Base-by-base conservation (phyloP, 163 green algal genomes). In the Scenedesmus sp. region DNA sequence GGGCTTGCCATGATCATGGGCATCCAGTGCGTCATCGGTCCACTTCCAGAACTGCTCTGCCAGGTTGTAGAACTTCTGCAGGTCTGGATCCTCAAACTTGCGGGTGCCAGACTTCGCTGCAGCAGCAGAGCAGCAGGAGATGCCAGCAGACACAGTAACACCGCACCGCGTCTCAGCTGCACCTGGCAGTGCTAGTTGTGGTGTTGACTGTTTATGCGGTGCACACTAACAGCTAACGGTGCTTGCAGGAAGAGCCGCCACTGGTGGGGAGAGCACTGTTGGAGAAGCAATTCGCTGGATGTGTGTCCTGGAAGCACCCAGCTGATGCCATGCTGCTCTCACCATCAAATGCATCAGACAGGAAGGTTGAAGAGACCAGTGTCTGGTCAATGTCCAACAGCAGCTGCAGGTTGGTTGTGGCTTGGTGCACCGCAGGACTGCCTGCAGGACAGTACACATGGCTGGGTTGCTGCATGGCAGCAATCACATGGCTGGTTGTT, bases 301-400 rank as follows among this genome's bases (percentile, higher is more conserved):
- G 66, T 46, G 66, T 18, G 26, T 3, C 18, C 66, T 73, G 62
- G 12, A 13, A 73, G 4, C 12, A 73, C 10, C 10, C 9, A 73
- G 62, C 62, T 23, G 12, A 18, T 18, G 62, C 66, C 6, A 6
- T 34, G n/a, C 66, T 76, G 66, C 23, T 79, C 70, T 79, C 70
- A 79, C 70, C 23, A 13, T 52, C 70, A 52, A 79, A 79, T 52
- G 70, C 70, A 15, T 79, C 70, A 79, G 70, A 79, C 70, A 79
- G 16, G 23, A 20, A 70, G 82, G 82, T 26, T 73, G 82, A 70
- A 16, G 8, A 73, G 56, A 87, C 18, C 9, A 87, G 54, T 73
- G 82, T 87, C 4, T 87, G 52, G 54, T 87, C 82, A 55, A 87
- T 87, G 54, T 87, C 82, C 82, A 87, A 20, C 82, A 87, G 54